Percentiles rank a stretch among this genome's conserved stretches.
Evolutionary conservation across 345 rosid genomes (phyloP).

Genomic region (Melaleuca quinquenervia): DNA sequence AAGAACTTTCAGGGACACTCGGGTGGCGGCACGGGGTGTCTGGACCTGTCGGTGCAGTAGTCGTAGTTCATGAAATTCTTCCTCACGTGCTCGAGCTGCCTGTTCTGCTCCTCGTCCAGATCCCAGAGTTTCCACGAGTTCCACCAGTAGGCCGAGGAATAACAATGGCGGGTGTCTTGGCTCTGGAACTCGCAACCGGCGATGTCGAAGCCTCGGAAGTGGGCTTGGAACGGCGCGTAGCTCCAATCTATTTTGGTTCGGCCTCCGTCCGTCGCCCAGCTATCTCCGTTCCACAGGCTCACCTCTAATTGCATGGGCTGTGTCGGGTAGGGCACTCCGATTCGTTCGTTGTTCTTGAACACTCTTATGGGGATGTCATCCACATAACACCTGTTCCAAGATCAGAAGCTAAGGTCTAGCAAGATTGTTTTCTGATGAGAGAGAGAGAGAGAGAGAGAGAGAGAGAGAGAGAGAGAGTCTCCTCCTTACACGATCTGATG

Average conservation of each 20-base stretch:
- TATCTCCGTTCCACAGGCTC: slow-evolving; percentile 58
- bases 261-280: slow-evolving; percentile 64
- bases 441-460: not conserved
- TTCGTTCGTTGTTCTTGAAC: slow-evolving; percentile 33
- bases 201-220: slow-evolving; percentile 30
- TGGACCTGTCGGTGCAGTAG: slow-evolving; percentile 24
- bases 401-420: not conserved
- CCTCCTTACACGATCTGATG: slow-evolving; percentile 58
- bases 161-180: slow-evolving; percentile 3
- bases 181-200: slow-evolving; percentile 19
- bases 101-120: slow-evolving; percentile 2
- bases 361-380: slow-evolving; percentile 63
- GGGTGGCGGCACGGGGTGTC: slow-evolving; percentile 10
- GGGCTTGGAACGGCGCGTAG: slow-evolving; percentile 42
- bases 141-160: slow-evolving; percentile 48
- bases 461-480: not conserved
- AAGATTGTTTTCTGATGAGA: not conserved
- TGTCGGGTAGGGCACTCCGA: slow-evolving; percentile 37
- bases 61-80: slow-evolving; percentile 22
- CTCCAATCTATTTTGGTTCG: slow-evolving; percentile 43
- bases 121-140: slow-evolving; percentile 22
- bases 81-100: slow-evolving; percentile 7
- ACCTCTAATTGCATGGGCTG: slow-evolving; percentile 40
- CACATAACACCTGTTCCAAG: slow-evolving; percentile 35
- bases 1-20: slow-evolving; percentile 14